Base-by-base conservation (phyloP, 306 rosid species). In the Gynostemma pentaphyllum region DNA sequence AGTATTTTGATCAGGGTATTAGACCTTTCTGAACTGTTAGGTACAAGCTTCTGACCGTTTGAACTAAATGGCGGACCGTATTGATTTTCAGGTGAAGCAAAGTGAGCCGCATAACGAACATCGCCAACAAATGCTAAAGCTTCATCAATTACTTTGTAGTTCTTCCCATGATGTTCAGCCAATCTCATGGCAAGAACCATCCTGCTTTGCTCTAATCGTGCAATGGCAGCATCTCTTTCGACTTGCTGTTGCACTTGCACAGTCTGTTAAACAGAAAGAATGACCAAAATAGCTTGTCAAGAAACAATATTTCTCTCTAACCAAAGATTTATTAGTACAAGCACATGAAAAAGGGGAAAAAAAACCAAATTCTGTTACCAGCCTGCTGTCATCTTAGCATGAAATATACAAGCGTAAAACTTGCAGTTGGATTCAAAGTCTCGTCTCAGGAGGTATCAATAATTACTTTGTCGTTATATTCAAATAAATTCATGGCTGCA, bases 161-260 rank as follows among this genome's bases (percentile, higher is more conserved):
- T 83, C 76, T 83, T 87, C 21, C 95, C 95, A 70, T 75, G 83
- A 75, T 90, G 97, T 41, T 87, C 95, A 1, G 87, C 77, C 75
- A 90, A 78, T 70, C 87, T 87, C 94, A 83, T 75, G 62, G 95
- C 87, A 45, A 90, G 88, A 78, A 83, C 71, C 41, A 83, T 75
- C 46, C 90, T 82, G 68, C 97, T 85, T 72, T 90, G 95, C 68
- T 90, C 97, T 67, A 90, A 59, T 30, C 80, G 90, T 45, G 95
- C 87, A 48, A 90, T 62, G 49, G 97, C 95, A 64, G 88, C 84
- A 75, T 90, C 97, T 85, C 87, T 85, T 73, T 87, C 95, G 34
- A 75, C 84, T 62, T 83, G 90, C 66, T 90, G 97, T 76, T 90
- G 95, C 28, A 77, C 79, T 69, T 90, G 90, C 68, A 80, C 78